Evolutionary conservation across 1,284 basidiomycete species (phyloP).

Genomic region (Leccinum ambiguum): DNA sequence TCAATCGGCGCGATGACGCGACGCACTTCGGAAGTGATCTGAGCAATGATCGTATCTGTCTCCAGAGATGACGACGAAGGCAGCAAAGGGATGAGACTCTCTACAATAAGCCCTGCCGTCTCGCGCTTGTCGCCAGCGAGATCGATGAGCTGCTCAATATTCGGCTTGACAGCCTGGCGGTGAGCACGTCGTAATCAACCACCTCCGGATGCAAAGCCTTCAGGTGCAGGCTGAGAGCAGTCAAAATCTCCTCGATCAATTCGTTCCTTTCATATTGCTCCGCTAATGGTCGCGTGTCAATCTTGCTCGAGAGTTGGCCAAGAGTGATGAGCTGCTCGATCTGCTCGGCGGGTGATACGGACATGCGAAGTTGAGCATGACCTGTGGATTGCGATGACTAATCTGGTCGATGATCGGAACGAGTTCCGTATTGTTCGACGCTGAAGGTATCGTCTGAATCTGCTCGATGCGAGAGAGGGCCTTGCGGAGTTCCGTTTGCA

Average conservation of each 20-base stretch:
- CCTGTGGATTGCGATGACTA: constrained; percentile 51
- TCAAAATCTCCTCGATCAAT: constrained; percentile 58
- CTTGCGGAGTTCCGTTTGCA: constrained; percentile 58
- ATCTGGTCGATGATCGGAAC: constrained; percentile 54
- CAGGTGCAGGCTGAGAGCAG: constrained; percentile 60
- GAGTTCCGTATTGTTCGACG: constrained; percentile 31
- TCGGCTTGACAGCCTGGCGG: constrained; percentile 79
- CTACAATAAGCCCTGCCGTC: constrained; percentile 76
- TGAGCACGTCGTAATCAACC: constrained; percentile 76
- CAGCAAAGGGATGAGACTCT: constrained; percentile 67
- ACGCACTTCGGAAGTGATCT: constrained; percentile 66
- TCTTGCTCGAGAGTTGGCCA: constrained; percentile 56
- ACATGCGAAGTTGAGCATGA: constrained; percentile 43
- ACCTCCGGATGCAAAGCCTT: constrained; percentile 57
- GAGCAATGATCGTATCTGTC: constrained; percentile 51
- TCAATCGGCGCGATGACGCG: constrained; percentile 72
- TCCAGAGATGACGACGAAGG: constrained; percentile 51
- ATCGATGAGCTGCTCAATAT: constrained; percentile 83
- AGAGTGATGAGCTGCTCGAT: constrained; percentile 36
- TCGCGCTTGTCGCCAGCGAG: constrained; percentile 83
- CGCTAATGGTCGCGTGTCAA: constrained; percentile 48
- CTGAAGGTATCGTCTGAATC: constrained; percentile 19
- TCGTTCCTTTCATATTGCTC: constrained; percentile 48
- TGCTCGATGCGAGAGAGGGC: constrained; percentile 42
- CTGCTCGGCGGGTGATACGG: too few species aligned